These are phyloP conservation scores for Vanderwaltozyma tropicalis DNA, from an alignment of 805 yeast genomes.

Conservation along the genomic window DNA sequence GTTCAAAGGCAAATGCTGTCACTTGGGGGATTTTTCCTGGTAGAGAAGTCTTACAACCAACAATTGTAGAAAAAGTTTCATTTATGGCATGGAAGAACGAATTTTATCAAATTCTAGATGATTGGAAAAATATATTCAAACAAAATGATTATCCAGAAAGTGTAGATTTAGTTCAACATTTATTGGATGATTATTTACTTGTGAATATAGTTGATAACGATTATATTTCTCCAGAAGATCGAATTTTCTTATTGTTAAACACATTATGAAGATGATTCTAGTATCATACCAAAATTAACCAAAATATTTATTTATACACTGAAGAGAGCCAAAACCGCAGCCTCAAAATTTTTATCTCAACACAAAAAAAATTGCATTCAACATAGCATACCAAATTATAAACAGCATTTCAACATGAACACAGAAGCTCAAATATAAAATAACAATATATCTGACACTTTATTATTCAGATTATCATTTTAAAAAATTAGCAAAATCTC, in stretches of 20 bases:
- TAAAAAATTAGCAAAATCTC: no score
- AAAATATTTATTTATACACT: no score
- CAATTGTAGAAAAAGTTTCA: slow-evolving; percentile 84
- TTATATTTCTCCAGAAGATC: slow-evolving; percentile 42
- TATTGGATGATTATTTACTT: slow-evolving; percentile 51
- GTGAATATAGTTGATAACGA: slow-evolving; percentile 90
- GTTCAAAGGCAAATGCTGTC: slow-evolving; percentile 77
- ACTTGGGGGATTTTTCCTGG: slow-evolving; percentile 99
- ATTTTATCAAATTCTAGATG: slow-evolving; percentile 69
- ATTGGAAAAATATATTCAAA: slow-evolving; percentile 58
- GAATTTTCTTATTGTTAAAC: slow-evolving; percentile 44
- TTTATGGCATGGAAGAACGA: slow-evolving; percentile 97
- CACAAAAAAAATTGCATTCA: slow-evolving; percentile 4
- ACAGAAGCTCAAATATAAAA: no score
- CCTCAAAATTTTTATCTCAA: slow-evolving; percentile 1
- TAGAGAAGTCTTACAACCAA: slow-evolving; percentile 87
- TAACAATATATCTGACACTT: no score
- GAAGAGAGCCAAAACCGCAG: no score
- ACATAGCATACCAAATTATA: slow-evolving; percentile 5
- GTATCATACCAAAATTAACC: no score
- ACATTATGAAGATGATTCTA: background rate
- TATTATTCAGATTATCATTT: no score
- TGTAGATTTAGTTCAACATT: slow-evolving; percentile 13
- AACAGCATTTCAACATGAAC: no score
- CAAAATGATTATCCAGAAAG: slow-evolving; percentile 27